Base-by-base conservation (phyloP, 73 alveolate genomes). In the Loxodes magnus region DNA sequence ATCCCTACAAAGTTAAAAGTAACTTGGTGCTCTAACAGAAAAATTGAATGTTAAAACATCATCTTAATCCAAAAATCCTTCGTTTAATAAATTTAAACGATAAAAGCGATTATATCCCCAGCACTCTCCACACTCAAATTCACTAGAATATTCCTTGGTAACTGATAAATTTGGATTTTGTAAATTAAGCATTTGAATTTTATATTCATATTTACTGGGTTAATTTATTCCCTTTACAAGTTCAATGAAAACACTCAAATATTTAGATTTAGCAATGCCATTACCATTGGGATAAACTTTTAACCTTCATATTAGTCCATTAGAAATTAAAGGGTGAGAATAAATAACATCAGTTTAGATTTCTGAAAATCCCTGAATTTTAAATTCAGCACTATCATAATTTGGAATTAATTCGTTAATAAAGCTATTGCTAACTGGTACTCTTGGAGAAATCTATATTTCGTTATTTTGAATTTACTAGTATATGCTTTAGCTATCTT, bases 61-160 rank as follows among this genome's bases (percentile, higher is more conserved):
- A 31, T 87, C 79, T 21, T 61, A 61, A 24, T 70, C 53, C 20
- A 91, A 65, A 51, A 42, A 91, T 15, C 97, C 97, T 64, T 91
- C 74, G 35, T 53, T 77, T 22, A 90, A 58, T 35, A 75, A 57
- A 56, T 90, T 92, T 3, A 88, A 64, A 56, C 87, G 64, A 74
- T 68, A 90, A 62, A 90, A 90, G 38, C 94, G 63, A 71, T 91
- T 87, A 58, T 90, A 90, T 2, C 98, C 98, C 98, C 98, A 90
- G 71, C 98, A 90, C 63, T 90, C 98, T 5, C 97, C 97, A 31
- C 75, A 87, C 44, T 87, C 93, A 59, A 90, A 90, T 55, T 90
- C 95, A 5, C 96, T 77, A 35, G 92, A 49, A 67, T 74, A 90
- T 60, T 90, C 98, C 56, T 92, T 71, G 17, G 61, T 56, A 30